These are phyloP conservation scores for Solanum habrochaites DNA, from an alignment of 257 asterid genomes.

Conservation along the genomic window DNA sequence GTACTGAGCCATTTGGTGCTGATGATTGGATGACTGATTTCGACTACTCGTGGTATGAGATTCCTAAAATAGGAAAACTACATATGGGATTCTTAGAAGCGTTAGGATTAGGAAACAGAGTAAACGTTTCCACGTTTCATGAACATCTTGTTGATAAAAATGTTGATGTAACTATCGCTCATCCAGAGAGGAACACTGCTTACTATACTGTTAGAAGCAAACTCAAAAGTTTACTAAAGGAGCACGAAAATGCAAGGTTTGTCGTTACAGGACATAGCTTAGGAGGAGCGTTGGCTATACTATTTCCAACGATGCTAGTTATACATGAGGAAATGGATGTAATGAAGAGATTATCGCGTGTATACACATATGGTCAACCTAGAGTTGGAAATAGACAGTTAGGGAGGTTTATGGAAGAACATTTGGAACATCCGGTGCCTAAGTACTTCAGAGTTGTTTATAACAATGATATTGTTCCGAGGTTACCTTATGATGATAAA, in stretches of 20 bases:
- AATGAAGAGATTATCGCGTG: slow-evolving; percentile 40
- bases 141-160: slow-evolving; percentile 13
- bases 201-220: slow-evolving; percentile 44
- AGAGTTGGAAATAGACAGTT: slow-evolving; percentile 55
- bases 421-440: slow-evolving; percentile 33
- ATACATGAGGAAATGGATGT: slow-evolving; percentile 50
- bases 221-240: slow-evolving; percentile 40
- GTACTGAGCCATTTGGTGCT: slow-evolving; percentile 89
- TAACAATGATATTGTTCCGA: slow-evolving; percentile 82
- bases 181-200: slow-evolving; percentile 32
- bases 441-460: slow-evolving; percentile 73
- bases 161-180: slow-evolving; percentile 2
- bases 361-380: slow-evolving; percentile 87
- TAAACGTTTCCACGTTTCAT: slow-evolving; percentile 35
- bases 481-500: slow-evolving; percentile 79
- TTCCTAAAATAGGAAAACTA: slow-evolving; percentile 68
- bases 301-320: slow-evolving; percentile 60
- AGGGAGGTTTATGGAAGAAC: slow-evolving; percentile 52
- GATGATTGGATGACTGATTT: slow-evolving; percentile 91
- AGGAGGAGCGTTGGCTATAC: slow-evolving; percentile 88
- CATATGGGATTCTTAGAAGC: slow-evolving; percentile 97
- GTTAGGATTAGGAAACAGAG: slow-evolving; percentile 76
- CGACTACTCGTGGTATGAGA: slow-evolving; percentile 88
- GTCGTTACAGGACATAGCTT: slow-evolving; percentile 84
- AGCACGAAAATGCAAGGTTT: slow-evolving; percentile 58